Conservation (phyloP, 768 basidiomycete genomes). For the Trametes meyenii region DNA sequence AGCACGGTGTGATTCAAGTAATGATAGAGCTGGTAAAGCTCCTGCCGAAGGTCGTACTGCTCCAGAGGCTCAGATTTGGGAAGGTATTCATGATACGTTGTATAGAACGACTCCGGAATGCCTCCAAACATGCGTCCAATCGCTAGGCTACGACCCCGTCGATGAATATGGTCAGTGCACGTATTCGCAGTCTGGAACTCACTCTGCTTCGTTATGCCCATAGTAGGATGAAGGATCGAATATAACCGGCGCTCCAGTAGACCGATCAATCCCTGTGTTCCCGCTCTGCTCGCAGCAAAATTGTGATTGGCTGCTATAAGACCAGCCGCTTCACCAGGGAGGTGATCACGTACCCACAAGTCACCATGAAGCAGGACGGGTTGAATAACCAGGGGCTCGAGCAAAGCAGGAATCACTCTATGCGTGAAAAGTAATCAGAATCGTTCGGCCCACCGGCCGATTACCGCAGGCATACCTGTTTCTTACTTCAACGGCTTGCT, state of each 20-base stretch:
- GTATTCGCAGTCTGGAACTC: slow-evolving; percentile 29
- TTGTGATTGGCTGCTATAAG: background rate
- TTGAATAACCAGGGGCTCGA: slow-evolving; percentile 56
- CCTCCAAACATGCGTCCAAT: slow-evolving; percentile 84
- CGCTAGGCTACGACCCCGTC: slow-evolving; percentile 51
- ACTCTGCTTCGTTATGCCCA: slow-evolving; percentile 86
- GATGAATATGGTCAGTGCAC: background rate
- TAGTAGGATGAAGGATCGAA: slow-evolving; percentile 81
- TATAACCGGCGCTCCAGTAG: slow-evolving; percentile 62
- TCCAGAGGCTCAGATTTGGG: slow-evolving; percentile 67
- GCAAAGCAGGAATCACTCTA: slow-evolving; percentile 75
- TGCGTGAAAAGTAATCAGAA: background rate
- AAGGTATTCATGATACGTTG: slow-evolving; percentile 61
- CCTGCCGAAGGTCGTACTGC: slow-evolving; percentile 63
- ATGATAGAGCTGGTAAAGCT: slow-evolving; percentile 81
- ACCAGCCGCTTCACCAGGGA: background rate
- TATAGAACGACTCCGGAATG: slow-evolving; percentile 63
- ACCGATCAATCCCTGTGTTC: slow-evolving; percentile 63
- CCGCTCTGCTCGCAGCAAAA: slow-evolving; percentile 53
- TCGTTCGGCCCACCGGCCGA: background rate
- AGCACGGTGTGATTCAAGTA: slow-evolving; percentile 81
- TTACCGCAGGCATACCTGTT: slow-evolving; percentile 41
- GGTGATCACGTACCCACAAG: slow-evolving; percentile 66
- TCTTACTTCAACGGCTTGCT: slow-evolving; percentile 54
- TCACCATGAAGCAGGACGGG: slow-evolving; percentile 81